Conservation (phyloP, 129 eudicot genomes). For the Flaveria trinervia region DNA sequence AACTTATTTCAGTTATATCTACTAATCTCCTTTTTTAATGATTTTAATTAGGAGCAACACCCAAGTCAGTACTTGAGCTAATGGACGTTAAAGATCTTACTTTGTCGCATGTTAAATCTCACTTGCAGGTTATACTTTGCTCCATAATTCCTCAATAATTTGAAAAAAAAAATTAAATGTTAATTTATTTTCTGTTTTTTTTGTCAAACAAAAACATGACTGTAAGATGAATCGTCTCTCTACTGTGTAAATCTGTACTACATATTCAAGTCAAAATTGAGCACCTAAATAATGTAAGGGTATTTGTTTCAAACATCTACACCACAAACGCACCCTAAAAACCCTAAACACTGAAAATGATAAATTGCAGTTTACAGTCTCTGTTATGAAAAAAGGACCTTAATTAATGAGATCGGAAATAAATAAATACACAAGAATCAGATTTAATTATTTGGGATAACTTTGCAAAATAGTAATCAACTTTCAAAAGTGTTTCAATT, state of each 20-base stretch:
- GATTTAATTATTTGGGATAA: slow-evolving; percentile 27
- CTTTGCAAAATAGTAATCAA: too few species aligned
- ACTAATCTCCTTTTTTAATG: neutral
- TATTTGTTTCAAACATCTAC: too few species aligned
- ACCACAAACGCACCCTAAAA: too few species aligned
- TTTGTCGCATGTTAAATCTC: slow-evolving; percentile 96
- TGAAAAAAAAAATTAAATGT: neutral
- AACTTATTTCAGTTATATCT: slow-evolving; percentile 13
- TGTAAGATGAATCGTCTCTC: slow-evolving; percentile 33
- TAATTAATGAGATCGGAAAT: slow-evolving; percentile 19
- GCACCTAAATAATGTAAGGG: too few species aligned
- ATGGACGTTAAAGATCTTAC: slow-evolving; percentile 99
- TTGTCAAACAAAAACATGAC: neutral
- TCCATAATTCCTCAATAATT: neutral
- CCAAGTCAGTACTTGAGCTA: slow-evolving; percentile 97
- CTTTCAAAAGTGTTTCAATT: too few species aligned
- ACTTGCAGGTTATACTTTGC: slow-evolving; percentile 71
- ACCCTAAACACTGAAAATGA: too few species aligned
- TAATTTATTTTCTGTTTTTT: neutral
- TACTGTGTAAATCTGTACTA: slow-evolving; percentile 17
- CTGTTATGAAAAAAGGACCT: too few species aligned
- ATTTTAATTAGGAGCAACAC: slow-evolving; percentile 76
- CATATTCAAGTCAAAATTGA: too few species aligned
- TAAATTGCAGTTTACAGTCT: too few species aligned
- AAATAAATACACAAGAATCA: slow-evolving; percentile 29